These are phyloP conservation scores for Protomyces lactucae-debilis DNA, from an alignment of 1,139 yeast genomes.

Conservation along the genomic window DNA sequence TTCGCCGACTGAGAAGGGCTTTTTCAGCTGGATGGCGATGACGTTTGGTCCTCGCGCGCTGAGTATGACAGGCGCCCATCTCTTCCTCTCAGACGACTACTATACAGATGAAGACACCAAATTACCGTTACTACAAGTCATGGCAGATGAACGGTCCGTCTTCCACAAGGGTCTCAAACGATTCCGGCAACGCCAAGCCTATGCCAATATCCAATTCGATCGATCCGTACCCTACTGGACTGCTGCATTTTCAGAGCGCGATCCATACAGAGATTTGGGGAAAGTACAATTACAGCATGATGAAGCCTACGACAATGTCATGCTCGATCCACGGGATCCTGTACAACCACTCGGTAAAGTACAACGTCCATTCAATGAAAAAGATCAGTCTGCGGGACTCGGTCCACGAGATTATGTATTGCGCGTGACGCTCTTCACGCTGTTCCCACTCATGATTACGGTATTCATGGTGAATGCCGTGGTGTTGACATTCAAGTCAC, in stretches of 20 bases:
- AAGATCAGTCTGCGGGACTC: not conserved
- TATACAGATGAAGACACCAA: slow-evolving; percentile 36
- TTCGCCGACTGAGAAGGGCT: slow-evolving; percentile 43
- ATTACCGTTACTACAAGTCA: slow-evolving; percentile 38
- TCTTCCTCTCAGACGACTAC: slow-evolving; percentile 46
- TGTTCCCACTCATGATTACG: slow-evolving; percentile 28
- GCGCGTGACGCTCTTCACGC: slow-evolving; percentile 13
- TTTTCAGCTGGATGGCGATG: slow-evolving; percentile 51
- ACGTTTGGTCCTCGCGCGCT: slow-evolving; percentile 56
- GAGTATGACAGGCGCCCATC: slow-evolving; percentile 70
- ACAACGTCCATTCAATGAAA: slow-evolving; percentile 4
- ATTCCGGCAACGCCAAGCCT: slow-evolving; percentile 55
- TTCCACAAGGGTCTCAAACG: slow-evolving; percentile 53
- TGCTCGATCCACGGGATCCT: slow-evolving; percentile 11
- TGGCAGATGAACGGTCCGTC: slow-evolving; percentile 53
- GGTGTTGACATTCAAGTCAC: slow-evolving; percentile 9
- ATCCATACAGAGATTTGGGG: slow-evolving; percentile 45
- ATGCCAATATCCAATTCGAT: slow-evolving; percentile 77
- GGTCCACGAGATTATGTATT: slow-evolving; percentile 24
- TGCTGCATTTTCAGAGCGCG: slow-evolving; percentile 46
- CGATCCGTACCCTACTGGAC: slow-evolving; percentile 57
- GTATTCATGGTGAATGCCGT: slow-evolving; percentile 13
- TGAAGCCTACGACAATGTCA: slow-evolving; percentile 30
- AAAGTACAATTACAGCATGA: slow-evolving; percentile 33
- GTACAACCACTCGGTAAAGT: not conserved